Percentiles rank a stretch among this genome's conserved stretches.
phyloP scores from a whole-genome alignment of 257 asterid genomes.

The Nicotiana obtusifolia region DNA sequence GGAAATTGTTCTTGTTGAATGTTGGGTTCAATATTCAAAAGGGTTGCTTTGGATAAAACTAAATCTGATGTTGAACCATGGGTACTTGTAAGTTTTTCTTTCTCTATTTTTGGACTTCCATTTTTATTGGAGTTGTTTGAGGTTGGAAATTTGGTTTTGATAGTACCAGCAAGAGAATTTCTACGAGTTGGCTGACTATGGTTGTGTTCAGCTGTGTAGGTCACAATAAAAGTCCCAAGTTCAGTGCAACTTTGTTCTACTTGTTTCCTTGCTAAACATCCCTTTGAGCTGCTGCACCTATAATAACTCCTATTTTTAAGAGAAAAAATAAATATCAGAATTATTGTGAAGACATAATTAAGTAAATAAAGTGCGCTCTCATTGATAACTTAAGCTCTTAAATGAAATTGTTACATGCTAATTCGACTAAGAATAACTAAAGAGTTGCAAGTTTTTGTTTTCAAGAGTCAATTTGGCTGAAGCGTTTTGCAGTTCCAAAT shows the following conservation, averaged over 20 bases:
- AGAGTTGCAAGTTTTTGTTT: no score
- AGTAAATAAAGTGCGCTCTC: no score
- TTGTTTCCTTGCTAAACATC: conserved; percentile 88
- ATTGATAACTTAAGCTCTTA: no score
- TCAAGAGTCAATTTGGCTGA: background rate
- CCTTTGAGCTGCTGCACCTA: conserved; percentile 91
- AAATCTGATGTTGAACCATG: background rate
- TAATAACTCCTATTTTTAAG: conserved; percentile 65
- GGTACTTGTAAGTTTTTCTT: conserved; percentile 4
- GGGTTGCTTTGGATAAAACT: background rate
- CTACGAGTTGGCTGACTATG: conserved; percentile 82
- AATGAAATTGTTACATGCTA: no score
- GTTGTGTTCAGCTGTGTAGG: conserved; percentile 86
- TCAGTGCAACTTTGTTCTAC: conserved; percentile 82
- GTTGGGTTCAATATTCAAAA: background rate
- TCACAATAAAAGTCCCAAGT: conserved; percentile 50
- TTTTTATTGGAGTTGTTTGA: conserved; percentile 10
- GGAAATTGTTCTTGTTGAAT: background rate
- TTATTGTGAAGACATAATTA: no score
- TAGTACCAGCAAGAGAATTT: conserved; percentile 85
- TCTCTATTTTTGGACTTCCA: conserved; percentile 8
- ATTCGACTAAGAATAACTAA: background rate
- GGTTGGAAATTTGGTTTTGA: conserved; percentile 59
- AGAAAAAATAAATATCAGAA: background rate
- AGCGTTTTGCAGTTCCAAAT: no score